A percentile compares a stretch with the other conserved stretches of the same genome.
These are phyloP conservation scores for Knufia petricola DNA, from an alignment of 2,329 filamentous ascomycete genomes.

Conservation along the genomic window DNA sequence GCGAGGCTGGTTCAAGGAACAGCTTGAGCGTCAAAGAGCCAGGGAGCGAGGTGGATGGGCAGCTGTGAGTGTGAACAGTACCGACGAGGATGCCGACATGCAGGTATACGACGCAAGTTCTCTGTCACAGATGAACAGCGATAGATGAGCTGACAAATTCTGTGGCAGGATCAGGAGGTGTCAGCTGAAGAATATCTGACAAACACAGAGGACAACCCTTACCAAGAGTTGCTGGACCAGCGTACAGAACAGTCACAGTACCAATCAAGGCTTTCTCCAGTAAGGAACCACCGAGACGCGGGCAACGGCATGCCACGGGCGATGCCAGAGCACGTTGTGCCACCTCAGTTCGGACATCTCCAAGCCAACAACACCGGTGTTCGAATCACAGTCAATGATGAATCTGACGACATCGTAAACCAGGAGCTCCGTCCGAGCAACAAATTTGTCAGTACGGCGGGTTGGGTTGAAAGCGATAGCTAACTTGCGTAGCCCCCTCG, in stretches of 20 bases:
- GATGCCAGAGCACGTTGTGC: neutral
- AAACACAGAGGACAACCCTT: neutral
- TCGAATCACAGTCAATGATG: constrained; percentile 3
- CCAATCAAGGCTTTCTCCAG: neutral
- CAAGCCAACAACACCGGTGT: neutral
- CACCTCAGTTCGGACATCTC: neutral
- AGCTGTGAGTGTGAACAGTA: neutral
- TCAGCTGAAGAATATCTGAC: constrained; percentile 1
- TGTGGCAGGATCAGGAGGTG: constrained; percentile 2
- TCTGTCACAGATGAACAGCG: neutral
- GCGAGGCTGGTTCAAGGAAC: neutral
- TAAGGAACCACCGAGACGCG: neutral
- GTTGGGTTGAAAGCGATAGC: neutral
- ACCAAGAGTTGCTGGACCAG: constrained; percentile 1
- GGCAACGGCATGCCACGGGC: neutral
- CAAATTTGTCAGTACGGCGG: constrained; percentile 3
- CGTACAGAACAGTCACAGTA: neutral
- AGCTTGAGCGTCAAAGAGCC: constrained; percentile 1
- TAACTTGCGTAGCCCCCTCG: constrained; percentile 1
- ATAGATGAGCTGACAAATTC: neutral
- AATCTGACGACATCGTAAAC: constrained; percentile 2
- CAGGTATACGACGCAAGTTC: constrained; percentile 1
- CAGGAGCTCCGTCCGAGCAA: neutral
- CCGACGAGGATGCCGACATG: neutral
- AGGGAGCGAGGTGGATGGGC: neutral